Percentiles rank a stretch among this genome's conserved stretches.
Evolutionary conservation across 2,329 filamentous ascomycete species (phyloP).

Genomic region (Colletotrichum cordylinicola): DNA sequence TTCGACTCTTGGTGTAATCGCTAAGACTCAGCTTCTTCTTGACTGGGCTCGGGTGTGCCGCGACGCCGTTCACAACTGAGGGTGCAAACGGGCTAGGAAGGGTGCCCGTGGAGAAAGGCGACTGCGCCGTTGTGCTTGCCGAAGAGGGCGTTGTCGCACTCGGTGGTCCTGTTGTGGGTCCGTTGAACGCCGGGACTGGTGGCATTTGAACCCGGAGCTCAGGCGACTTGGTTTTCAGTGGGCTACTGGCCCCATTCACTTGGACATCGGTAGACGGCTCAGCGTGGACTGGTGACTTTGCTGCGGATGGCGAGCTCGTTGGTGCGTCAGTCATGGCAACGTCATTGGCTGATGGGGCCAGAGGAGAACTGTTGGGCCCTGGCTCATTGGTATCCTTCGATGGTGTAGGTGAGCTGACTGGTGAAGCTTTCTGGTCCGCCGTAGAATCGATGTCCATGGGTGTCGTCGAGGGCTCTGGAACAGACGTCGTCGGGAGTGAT

Average conservation of each 20-base stretch:
- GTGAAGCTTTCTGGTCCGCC: slow-evolving; percentile 31
- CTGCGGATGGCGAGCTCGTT: slow-evolving; percentile 29
- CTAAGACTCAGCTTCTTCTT: slow-evolving; percentile 73
- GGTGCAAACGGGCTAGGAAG: slow-evolving; percentile 49
- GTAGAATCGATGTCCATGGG: slow-evolving; percentile 48
- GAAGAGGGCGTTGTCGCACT: slow-evolving; percentile 53
- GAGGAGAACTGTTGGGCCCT: neutral
- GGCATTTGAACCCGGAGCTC: slow-evolving; percentile 63
- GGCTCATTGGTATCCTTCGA: slow-evolving; percentile 23
- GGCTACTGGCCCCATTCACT: slow-evolving; percentile 18
- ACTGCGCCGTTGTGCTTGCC: slow-evolving; percentile 50
- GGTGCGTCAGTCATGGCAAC: slow-evolving; percentile 35
- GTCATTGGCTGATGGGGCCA: slow-evolving; percentile 24
- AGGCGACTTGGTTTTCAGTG: slow-evolving; percentile 31
- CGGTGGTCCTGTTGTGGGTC: slow-evolving; percentile 36
- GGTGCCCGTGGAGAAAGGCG: slow-evolving; percentile 51
- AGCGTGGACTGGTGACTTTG: neutral
- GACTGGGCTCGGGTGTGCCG: slow-evolving; percentile 61
- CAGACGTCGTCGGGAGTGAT: slow-evolving; percentile 30
- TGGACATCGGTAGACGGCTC: neutral
- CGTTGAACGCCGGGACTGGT: slow-evolving; percentile 57
- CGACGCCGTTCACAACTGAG: slow-evolving; percentile 46
- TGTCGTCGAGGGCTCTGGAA: slow-evolving; percentile 31
- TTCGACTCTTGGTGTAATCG: slow-evolving; percentile 67
- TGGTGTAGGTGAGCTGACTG: slow-evolving; percentile 1